phyloP scores from a whole-genome alignment of 805 yeast species.

The Candida methanosorbosa region DNA sequence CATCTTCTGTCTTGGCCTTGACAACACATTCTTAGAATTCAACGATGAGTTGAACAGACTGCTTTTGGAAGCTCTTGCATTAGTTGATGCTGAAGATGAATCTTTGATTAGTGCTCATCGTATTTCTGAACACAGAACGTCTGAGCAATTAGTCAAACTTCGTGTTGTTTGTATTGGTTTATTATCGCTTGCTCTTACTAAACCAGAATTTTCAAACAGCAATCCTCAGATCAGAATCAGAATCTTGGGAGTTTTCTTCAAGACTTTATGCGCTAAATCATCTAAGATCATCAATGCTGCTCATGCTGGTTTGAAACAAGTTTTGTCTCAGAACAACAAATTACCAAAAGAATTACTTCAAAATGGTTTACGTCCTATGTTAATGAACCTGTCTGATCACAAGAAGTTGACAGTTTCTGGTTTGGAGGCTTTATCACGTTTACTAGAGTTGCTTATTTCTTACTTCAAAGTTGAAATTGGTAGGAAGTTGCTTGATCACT shows the following conservation, averaged over 20 bases:
- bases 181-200: constrained; percentile 73
- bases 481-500: constrained; percentile 80
- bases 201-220: constrained; percentile 72
- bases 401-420: constrained; percentile 85
- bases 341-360: constrained; percentile 93
- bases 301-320: constrained; percentile 76
- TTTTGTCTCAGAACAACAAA: constrained; percentile 76
- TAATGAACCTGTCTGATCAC: constrained; percentile 91
- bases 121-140: constrained; percentile 76
- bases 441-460: constrained; percentile 78
- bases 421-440: constrained; percentile 80
- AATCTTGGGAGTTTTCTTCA: constrained; percentile 89
- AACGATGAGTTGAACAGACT: constrained; percentile 84
- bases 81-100: constrained; percentile 97
- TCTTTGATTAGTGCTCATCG: constrained; percentile 83
- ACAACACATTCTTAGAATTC: constrained; percentile 72
- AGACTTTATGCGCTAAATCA: constrained; percentile 79
- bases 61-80: constrained; percentile 80
- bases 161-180: constrained; percentile 85
- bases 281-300: constrained; percentile 90
- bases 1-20: constrained; percentile 79
- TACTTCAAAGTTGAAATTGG: constrained; percentile 98
- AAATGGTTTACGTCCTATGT: constrained; percentile 89
- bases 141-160: constrained; percentile 79
- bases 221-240: constrained; percentile 62